These are phyloP conservation scores for Theileria orientalis DNA, from an alignment of 169 alveolate genomes.

Conservation along the genomic window DNA sequence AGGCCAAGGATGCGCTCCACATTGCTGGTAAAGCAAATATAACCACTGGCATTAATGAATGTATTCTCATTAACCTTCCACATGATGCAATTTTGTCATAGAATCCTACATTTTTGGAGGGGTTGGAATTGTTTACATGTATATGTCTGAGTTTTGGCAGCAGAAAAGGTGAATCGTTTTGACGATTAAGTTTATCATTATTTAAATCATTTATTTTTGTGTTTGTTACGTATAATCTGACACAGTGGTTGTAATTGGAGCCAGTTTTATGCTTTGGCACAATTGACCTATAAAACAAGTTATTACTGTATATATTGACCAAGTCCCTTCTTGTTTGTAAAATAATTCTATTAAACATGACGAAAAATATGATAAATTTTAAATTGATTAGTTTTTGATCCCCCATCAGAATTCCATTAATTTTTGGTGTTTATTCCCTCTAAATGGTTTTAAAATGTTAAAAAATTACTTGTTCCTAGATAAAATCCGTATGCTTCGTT, in stretches of 20 bases:
- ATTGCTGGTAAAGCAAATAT: conserved; percentile 52
- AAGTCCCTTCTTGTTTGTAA: no score
- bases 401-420: no score
- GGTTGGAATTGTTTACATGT: background rate
- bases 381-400: no score
- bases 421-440: no score
- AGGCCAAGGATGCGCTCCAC: conserved; percentile 60
- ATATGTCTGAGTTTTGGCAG: background rate
- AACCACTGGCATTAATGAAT: conserved; percentile 42
- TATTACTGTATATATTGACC: no score
- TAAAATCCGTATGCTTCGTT: conserved; percentile 56
- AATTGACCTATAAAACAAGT: background rate
- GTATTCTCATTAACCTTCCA: conserved; percentile 47
- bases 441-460: background rate
- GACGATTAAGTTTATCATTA: no score
- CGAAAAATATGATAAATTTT: no score
- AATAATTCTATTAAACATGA: no score
- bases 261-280: background rate
- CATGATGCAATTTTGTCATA: conserved; percentile 16
- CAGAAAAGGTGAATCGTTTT: background rate
- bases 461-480: conserved; percentile 38
- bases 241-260: no score
- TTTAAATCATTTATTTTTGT: no score
- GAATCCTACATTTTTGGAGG: background rate
- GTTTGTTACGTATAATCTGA: no score